Percentiles rank a stretch among this genome's conserved stretches.
Conservation (phyloP, 2,329 filamentous ascomycete species). For the Nemania sp. region DNA sequence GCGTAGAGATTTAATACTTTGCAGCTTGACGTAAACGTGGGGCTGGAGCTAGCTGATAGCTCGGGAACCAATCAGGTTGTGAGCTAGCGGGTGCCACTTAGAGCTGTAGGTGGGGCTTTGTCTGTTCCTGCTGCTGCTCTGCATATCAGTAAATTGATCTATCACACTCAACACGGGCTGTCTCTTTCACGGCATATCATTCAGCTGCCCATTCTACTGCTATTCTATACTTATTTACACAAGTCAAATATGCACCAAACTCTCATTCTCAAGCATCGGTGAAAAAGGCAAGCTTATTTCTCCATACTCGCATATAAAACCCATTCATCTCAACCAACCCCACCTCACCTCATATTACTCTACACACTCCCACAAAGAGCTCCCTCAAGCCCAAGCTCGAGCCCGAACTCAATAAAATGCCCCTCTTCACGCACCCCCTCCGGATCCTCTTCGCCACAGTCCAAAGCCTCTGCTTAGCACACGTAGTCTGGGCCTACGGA, state of each 20-base stretch:
- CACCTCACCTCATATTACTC: slow-evolving; percentile 6
- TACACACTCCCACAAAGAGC: neutral
- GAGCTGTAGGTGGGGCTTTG: no score
- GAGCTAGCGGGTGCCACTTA: slow-evolving; percentile 7
- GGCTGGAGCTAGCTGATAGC: slow-evolving; percentile 10
- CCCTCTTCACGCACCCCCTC: slow-evolving; percentile 40
- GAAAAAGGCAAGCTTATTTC: slow-evolving; percentile 1
- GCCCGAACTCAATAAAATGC: slow-evolving; percentile 28
- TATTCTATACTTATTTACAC: no score
- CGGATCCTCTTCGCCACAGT: slow-evolving; percentile 50
- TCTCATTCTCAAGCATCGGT: neutral
- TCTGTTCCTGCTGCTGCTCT: no score
- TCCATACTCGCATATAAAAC: neutral
- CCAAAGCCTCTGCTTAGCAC: slow-evolving; percentile 51
- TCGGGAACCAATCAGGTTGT: slow-evolving; percentile 27
- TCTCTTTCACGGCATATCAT: no score
- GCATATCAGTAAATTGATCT: neutral
- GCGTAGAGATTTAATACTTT: neutral
- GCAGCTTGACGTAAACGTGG: neutral
- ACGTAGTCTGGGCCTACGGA: slow-evolving; percentile 63
- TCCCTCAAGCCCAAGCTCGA: no score
- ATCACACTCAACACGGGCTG: no score
- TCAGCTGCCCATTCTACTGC: no score
- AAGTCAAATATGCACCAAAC: slow-evolving; percentile 3
- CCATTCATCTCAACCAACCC: neutral